Evolutionary conservation across 108 stramenopile species (phyloP), one percentile per base, ranked within the genome.

Genomic region (Stephanodiscus triporus): DNA sequence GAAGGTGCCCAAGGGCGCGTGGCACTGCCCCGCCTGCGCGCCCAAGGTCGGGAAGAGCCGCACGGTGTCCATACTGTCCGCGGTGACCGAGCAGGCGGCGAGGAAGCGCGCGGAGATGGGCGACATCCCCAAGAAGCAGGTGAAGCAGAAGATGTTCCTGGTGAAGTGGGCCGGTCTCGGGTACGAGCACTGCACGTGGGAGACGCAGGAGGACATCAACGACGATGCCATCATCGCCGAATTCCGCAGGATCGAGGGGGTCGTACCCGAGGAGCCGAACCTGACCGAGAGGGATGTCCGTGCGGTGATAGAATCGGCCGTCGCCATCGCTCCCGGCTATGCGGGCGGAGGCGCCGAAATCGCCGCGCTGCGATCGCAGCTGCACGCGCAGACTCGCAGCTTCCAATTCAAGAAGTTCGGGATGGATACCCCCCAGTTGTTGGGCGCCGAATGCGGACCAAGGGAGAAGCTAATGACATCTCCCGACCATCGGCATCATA

Each of bases 161-260:
- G 97, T 99, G 63, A 99, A 99, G 70, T 99, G 99, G 99, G 80
- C 82, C 9, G 97, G 95, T 17, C 78, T 98, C 6, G 92, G 96
- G 36, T 99, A 98, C 80, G 92, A 95, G 61, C 88, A 92, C 45
- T 96, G 96, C 65, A 97, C 97, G 19, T 99, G 97, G 98, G 99
- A 99, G 73, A 95, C 87, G 7, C 83, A 86, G 37, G 86, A 96
- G 63, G 97, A 98, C 75, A 86, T 97, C 60, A 89, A 88, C 20
- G 88, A 85, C 47, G 88, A 86, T 54, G 81, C 76, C 16, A 70
- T 91, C 13, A 92, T 95, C 57, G 89, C 84, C 6, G 86, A 89
- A 63, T 95, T 85, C 56, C 87, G 85, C 26, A 75, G 86, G 60
- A 78, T 91, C 22, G 91, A 91, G 73, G 87, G 88, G 42, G 77